phyloP scores from a whole-genome alignment of 2,329 filamentous ascomycete genomes.

The Plenodomus tracheiphilus region DNA sequence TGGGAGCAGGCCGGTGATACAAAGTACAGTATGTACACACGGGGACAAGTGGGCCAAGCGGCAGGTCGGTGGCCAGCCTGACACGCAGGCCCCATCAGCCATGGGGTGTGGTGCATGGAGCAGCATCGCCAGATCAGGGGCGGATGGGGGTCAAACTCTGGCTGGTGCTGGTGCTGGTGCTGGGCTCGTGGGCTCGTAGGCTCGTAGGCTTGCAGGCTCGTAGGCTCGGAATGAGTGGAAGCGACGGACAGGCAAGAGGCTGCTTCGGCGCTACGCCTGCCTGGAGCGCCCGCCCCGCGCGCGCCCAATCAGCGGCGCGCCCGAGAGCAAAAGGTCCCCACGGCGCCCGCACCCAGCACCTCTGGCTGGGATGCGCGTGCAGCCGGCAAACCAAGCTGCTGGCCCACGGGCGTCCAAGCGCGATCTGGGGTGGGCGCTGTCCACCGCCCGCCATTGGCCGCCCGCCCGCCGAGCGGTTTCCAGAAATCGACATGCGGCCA shows the following conservation, averaged over 20 bases:
- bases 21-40: no score
- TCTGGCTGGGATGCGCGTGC: slow-evolving; percentile 32
- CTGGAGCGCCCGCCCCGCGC: slow-evolving; percentile 12
- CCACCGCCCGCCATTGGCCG: slow-evolving; percentile 24
- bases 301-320: slow-evolving; percentile 12
- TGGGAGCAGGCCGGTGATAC: slow-evolving; percentile 24
- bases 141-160: slow-evolving; percentile 29
- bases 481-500: slow-evolving; percentile 36
- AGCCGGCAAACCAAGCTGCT: slow-evolving; percentile 37
- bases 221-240: slow-evolving; percentile 35
- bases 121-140: slow-evolving; percentile 29
- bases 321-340: slow-evolving; percentile 15
- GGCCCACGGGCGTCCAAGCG: slow-evolving; percentile 35
- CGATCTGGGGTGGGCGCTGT: slow-evolving; percentile 36
- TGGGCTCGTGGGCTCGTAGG: no score
- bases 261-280: slow-evolving; percentile 19
- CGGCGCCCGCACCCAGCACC: slow-evolving; percentile 27
- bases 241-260: slow-evolving; percentile 17
- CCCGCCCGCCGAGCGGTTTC: slow-evolving; percentile 34
- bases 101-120: slow-evolving; percentile 5
- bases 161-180: no score
- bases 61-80: slow-evolving; percentile 8
- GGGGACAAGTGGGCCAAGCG: slow-evolving; percentile 14
- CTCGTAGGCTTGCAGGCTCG: no score
- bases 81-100: slow-evolving; percentile 15